Base-by-base conservation (phyloP, 306 rosid species). In the Urtica urens region DNA sequence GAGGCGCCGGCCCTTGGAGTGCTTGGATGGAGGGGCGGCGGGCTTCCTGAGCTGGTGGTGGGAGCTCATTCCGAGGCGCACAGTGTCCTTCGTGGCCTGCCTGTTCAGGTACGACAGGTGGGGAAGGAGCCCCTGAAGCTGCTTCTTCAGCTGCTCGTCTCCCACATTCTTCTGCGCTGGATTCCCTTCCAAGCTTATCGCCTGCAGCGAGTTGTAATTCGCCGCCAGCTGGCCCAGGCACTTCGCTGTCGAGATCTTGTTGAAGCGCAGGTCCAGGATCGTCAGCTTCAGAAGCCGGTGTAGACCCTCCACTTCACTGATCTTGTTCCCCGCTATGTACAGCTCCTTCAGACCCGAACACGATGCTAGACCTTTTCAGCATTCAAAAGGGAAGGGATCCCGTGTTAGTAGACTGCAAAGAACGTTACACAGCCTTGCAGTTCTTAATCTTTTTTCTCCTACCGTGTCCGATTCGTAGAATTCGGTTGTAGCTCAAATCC, bases 141-240 rank as follows among this genome's bases (percentile, higher is more conserved):
- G 60, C 33, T 92, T 90, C 79, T 79, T 90, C 59, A 90, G 70
- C 44, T 85, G 95, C 47, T 90, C 99, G 51, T 90, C 95, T 19
- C 95, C 99, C 21, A 90, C 99, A 41, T 90, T 90, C 71, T 81
- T 90, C 67, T 85, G 99, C 27, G 82, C 79, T 0, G 95, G 94
- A 76, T 85, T 90, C 48, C 99, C 99, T 49, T 85, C 94, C 77
- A 81, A 67, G 78, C 83, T 73, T 62, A 92, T 78, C 50, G 83
- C 94, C 73, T 79, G 96, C 75, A 85, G 58, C 33, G 96, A 85
- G 51, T 60, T 75, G 52, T 82, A 92, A 71, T 79, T 82, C 37
- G 99, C 93, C n/a, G 96, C 99, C 44, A 85, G 94, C 46, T 85
- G 99, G 50, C 94, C 96, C 9, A 92, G 85, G 57, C 93, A 79